Evolutionary conservation across 2,329 filamentous ascomycete genomes (phyloP).

Genomic region (Aspergillus quadricinctus): DNA sequence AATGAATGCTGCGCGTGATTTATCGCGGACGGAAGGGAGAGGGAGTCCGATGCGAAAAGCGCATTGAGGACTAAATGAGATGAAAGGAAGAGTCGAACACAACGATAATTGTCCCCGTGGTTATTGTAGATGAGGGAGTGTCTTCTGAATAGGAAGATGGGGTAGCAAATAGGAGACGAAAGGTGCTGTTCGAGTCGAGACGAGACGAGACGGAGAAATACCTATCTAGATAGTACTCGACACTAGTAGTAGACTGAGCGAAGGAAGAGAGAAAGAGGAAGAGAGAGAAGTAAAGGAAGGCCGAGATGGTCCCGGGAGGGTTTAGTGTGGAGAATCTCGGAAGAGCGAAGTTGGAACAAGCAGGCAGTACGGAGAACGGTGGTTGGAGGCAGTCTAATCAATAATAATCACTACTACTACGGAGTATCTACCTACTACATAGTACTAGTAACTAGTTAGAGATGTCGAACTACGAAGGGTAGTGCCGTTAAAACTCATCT

Average conservation of each 20-base stretch:
- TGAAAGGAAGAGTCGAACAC: conserved; percentile 13
- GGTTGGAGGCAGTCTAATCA: neutral
- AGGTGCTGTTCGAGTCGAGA: too few species aligned
- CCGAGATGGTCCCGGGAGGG: conserved; percentile 21
- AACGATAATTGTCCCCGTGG: neutral
- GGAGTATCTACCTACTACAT: too few species aligned
- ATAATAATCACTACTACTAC: neutral
- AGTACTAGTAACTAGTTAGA: neutral
- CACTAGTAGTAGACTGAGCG: conserved; percentile 6
- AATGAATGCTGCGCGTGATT: conserved; percentile 21
- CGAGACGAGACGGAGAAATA: conserved; percentile 6
- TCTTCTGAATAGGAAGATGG: neutral
- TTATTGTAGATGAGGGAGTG: neutral
- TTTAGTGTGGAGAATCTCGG: conserved; percentile 23
- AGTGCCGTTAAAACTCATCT: neutral
- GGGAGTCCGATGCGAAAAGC: conserved; percentile 29
- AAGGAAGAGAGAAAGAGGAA: conserved; percentile 7
- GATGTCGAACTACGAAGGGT: neutral
- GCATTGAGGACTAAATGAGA: conserved; percentile 27
- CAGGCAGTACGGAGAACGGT: conserved; percentile 1
- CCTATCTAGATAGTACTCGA: conserved; percentile 7
- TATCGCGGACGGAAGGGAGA: conserved; percentile 25
- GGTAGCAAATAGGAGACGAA: neutral
- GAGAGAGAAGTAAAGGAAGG: conserved; percentile 15
- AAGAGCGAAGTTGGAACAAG: conserved; percentile 12